Base-by-base conservation (phyloP, 805 yeast genomes). In the Saccharomycopsis selenospora region DNA sequence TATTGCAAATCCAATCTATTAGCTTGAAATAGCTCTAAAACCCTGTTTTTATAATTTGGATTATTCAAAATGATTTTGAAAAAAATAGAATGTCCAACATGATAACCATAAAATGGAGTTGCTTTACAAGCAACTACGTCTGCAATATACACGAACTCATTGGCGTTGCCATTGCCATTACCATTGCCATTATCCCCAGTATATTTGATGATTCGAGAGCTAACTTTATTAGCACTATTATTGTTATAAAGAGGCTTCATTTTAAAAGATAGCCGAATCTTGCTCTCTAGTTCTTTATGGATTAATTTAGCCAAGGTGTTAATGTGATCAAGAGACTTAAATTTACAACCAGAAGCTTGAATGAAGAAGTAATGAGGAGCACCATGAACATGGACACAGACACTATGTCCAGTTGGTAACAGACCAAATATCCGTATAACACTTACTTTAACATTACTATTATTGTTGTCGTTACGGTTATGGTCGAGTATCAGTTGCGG, bases 61-160 rank as follows among this genome's bases (percentile, higher is more conserved):
- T 80, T 79, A 8, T 82, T 59, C 10, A 89, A 59, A 43, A 78
- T 74, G 1, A 93, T 75, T 62, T 88, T 89, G 57, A 85, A 75
- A 58, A 77, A 84, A 1, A 75, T 65, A n/a, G 68, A 57, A 66
- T 79, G 75, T 0, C 88, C 88, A 2, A 77, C 70, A 55, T 78
- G 79, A 61, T 75, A 91, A 0, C 98, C 98, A 61, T 93, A 93
- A 43, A 90, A 82, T 0, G 95, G 91, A 0, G 77, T 70, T 0
- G 83, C 96, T 53, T 79, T 78, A 46, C 95, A 84, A 0, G 86
- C 51, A 0, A 80, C 70, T 0, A 85, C 72, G 47, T 76, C 73
- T 0, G 88, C 81, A 38, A 85, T 66, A 57, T 69, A 82, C 30
- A 67, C 70, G 42, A 70, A n/a, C n/a, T n/a, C 25, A 36, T 33